A percentile compares a stretch with the other conserved stretches of the same genome.
Conservation (phyloP, 2,329 filamentous ascomycete genomes). For the Nemania serpens region DNA sequence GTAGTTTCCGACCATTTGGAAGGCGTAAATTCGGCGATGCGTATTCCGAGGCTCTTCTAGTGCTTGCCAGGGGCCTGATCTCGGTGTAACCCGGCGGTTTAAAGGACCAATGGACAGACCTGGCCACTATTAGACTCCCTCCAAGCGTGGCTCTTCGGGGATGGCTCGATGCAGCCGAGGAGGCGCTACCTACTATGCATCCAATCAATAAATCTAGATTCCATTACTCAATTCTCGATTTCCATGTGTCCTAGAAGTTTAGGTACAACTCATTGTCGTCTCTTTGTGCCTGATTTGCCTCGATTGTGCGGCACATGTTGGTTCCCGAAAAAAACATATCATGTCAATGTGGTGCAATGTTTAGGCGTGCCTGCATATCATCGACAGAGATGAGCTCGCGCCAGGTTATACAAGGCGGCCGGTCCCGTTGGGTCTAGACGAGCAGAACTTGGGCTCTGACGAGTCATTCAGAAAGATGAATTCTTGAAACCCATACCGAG, state of each 20-base stretch:
- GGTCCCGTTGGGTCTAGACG: constrained; percentile 8
- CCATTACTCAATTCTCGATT: constrained; percentile 30
- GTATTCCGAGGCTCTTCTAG: constrained; percentile 34
- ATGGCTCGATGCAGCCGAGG: constrained; percentile 27
- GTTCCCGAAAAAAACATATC: constrained; percentile 5
- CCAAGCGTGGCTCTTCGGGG: constrained; percentile 14
- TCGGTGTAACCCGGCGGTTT: constrained; percentile 19
- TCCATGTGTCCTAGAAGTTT: constrained; percentile 29
- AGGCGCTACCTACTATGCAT: constrained; percentile 34
- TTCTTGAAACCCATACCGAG: constrained; percentile 15
- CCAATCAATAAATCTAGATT: constrained; percentile 36
- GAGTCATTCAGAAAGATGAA: constrained; percentile 16
- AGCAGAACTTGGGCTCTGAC: constrained; percentile 1
- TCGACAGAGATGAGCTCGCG: neutral
- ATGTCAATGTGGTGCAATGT: constrained; percentile 18
- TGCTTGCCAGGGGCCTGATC: constrained; percentile 7
- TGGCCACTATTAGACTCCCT: constrained; percentile 4
- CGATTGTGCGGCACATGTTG: constrained; percentile 10
- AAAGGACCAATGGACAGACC: constrained; percentile 16
- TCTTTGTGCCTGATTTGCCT: constrained; percentile 18
- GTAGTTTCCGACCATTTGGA: constrained; percentile 26
- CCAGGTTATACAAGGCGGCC: constrained; percentile 19
- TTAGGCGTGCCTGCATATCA: constrained; percentile 5
- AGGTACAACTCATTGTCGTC: constrained; percentile 22
- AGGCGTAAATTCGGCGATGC: constrained; percentile 35